Conservation (phyloP, 306 rosid genomes). For the Carpinus viminea region DNA sequence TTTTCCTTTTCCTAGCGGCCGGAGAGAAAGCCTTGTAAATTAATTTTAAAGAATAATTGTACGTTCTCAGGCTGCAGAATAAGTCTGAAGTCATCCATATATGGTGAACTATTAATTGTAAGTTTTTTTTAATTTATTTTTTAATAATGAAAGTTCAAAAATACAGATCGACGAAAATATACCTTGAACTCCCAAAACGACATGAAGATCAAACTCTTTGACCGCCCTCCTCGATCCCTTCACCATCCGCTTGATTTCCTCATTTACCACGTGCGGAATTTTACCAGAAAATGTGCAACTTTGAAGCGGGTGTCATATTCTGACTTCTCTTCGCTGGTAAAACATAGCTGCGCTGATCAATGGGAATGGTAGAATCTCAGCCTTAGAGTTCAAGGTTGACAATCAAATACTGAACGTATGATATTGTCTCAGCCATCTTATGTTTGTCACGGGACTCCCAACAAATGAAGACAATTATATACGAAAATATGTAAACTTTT, state of each 20-base stretch:
- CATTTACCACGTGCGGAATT: not conserved
- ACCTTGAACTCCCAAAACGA: not conserved
- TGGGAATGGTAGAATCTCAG: not conserved
- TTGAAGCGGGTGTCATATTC: not conserved
- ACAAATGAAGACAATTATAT: not conserved
- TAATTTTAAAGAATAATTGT: too few species aligned
- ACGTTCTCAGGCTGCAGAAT: too few species aligned
- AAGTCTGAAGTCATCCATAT: too few species aligned
- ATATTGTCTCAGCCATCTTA: not conserved
- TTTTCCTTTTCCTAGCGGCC: too few species aligned
- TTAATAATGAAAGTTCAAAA: too few species aligned
- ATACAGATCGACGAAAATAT: not conserved
- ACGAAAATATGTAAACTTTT: not conserved
- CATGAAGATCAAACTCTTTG: not conserved
- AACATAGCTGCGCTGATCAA: not conserved
- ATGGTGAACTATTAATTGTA: too few species aligned
- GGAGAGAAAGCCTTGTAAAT: too few species aligned
- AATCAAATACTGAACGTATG: not conserved
- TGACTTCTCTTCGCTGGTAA: not conserved
- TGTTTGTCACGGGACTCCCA: not conserved
- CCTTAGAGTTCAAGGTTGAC: not conserved
- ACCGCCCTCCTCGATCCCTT: not conserved
- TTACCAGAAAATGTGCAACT: not conserved
- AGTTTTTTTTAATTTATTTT: too few species aligned
- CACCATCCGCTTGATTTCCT: not conserved